Evolutionary conservation across 108 stramenopile genomes (phyloP).

Genomic region (Asterionellopsis glacialis): DNA sequence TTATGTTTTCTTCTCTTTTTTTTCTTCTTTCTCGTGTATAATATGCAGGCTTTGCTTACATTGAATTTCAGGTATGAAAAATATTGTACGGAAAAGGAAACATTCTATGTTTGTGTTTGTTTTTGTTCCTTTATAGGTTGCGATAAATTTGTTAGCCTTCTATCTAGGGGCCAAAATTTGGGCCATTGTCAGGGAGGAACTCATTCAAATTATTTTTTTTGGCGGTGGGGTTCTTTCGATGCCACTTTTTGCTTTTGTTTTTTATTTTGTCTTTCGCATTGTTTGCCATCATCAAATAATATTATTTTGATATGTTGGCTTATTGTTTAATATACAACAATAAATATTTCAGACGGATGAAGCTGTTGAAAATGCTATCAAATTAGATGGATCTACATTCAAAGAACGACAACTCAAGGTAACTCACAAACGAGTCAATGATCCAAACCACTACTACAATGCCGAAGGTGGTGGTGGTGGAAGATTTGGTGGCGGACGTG

Average conservation of each 20-base stretch:
- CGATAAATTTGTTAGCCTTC: no score
- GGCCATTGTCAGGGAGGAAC: no score
- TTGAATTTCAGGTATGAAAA: conserved; percentile 69
- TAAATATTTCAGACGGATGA: conserved; percentile 63
- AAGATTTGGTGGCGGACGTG: conserved; percentile 23
- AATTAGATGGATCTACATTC: conserved; percentile 92
- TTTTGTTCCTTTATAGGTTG: no score
- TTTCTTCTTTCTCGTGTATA: neutral
- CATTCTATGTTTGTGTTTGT: no score
- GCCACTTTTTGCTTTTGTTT: conserved; percentile 2
- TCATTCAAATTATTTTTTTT: no score
- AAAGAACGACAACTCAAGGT: conserved; percentile 93
- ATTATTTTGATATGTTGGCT: conserved; percentile 23
- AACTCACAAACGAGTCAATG: conserved; percentile 81
- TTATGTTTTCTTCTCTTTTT: conserved; percentile 6
- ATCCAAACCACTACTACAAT: conserved; percentile 50
- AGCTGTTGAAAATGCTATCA: conserved; percentile 89
- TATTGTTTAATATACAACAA: conserved; percentile 14
- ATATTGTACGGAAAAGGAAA: no score
- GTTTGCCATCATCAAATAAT: conserved; percentile 6
- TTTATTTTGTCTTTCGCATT: conserved; percentile 12
- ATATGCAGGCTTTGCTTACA: conserved; percentile 62
- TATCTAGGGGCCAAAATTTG: no score
- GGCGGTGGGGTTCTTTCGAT: neutral
- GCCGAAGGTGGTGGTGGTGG: conserved; percentile 12